These are phyloP conservation scores for Dioscorea dumetorum DNA, from an alignment of 106 monocot species.

Conservation along the genomic window DNA sequence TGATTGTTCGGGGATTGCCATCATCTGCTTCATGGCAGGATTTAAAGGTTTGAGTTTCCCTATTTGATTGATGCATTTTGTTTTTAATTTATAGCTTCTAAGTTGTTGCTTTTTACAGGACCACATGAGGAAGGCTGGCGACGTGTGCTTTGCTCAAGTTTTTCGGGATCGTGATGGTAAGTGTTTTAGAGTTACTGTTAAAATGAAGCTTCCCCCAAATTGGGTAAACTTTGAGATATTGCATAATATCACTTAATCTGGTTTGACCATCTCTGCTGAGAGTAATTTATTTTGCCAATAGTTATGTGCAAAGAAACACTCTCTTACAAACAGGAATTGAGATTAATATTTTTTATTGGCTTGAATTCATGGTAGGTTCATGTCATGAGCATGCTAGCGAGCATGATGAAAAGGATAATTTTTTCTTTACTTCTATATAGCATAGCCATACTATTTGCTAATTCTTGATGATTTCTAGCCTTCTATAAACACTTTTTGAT, in stretches of 20 bases:
- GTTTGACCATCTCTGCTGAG: background rate
- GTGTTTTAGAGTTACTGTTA: background rate
- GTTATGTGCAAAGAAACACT: too few relatives aligned
- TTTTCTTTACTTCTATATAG: too few relatives aligned
- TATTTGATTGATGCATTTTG: background rate
- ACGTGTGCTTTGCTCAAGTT: constrained; percentile 77
- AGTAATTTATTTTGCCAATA: background rate
- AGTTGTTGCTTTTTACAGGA: constrained; percentile 26
- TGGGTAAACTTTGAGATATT: background rate
- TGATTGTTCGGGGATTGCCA: constrained; percentile 51
- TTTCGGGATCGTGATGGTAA: constrained; percentile 61
- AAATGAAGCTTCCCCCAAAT: background rate
- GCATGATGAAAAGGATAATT: too few relatives aligned
- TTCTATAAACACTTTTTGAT: too few relatives aligned
- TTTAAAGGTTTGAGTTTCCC: constrained; percentile 43
- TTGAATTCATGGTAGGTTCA: background rate
- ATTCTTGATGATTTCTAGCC: too few relatives aligned
- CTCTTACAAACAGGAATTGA: background rate
- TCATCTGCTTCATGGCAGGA: constrained; percentile 92
- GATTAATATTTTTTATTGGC: background rate
- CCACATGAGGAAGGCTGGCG: constrained; percentile 78
- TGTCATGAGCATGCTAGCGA: too few relatives aligned
- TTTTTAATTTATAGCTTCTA: background rate
- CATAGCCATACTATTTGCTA: too few relatives aligned
- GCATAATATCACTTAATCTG: background rate